phyloP scores from a whole-genome alignment of 495 filamentous ascomycete species.

The Talaromyces borbonicus region DNA sequence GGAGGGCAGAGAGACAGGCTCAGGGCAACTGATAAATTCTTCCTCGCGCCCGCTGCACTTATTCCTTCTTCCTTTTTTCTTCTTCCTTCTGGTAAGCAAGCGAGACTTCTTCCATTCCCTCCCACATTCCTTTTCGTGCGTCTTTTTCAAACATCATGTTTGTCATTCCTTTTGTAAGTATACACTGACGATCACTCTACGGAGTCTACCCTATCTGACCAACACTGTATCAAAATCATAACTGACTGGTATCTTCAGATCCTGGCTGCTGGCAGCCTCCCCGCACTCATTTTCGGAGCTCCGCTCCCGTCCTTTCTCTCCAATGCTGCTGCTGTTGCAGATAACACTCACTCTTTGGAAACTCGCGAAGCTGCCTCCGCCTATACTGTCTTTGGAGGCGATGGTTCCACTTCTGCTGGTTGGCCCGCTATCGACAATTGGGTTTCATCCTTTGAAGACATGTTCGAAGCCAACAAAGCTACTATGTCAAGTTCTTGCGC shows the following conservation, averaged over 20 bases:
- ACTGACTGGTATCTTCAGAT: neutral
- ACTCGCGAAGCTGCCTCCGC: neutral
- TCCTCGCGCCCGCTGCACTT: neutral
- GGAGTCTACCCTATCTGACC: too few species aligned
- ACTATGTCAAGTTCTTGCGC: constrained; percentile 33
- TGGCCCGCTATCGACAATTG: constrained; percentile 7
- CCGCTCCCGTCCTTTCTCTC: constrained; percentile 7
- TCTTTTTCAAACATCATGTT: constrained; percentile 5
- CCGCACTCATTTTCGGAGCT: constrained; percentile 7
- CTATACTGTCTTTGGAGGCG: constrained; percentile 9
- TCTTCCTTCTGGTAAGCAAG: constrained; percentile 7
- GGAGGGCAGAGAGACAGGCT: too few species aligned
- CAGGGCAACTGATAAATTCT: neutral
- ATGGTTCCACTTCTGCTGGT: constrained; percentile 6
- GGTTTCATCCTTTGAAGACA: constrained; percentile 11
- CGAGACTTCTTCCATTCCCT: constrained; percentile 9
- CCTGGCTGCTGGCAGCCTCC: constrained; percentile 8
- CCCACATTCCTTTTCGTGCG: constrained; percentile 5
- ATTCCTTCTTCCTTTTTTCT: constrained; percentile 1
- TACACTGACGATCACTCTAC: neutral
- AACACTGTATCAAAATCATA: neutral
- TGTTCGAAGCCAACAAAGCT: constrained; percentile 32
- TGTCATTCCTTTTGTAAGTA: constrained; percentile 8
- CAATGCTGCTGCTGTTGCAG: constrained; percentile 3
- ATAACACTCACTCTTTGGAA: constrained; percentile 1